Conservation (phyloP, 345 rosid genomes). For the Euphorbia tirucalli region DNA sequence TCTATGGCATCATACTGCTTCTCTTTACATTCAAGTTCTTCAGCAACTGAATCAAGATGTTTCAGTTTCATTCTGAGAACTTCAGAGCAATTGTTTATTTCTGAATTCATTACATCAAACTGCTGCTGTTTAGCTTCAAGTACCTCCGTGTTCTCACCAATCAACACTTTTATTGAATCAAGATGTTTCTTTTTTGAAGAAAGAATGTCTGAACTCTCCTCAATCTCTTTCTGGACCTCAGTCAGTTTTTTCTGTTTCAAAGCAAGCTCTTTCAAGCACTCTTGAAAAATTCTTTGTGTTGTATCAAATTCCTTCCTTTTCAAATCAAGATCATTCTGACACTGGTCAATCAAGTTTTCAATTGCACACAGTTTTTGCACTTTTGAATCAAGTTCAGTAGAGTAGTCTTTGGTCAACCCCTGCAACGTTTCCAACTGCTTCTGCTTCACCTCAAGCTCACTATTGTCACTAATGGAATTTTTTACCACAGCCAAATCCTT, state of each 20-base stretch:
- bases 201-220: not conserved
- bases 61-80: not conserved
- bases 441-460: not conserved
- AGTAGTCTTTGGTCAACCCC: not conserved
- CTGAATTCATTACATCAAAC: constrained; percentile 9
- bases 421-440: not conserved
- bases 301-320: constrained; percentile 1
- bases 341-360: constrained; percentile 8
- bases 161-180: constrained; percentile 6
- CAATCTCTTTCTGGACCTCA: not conserved
- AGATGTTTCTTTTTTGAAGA: constrained; percentile 3
- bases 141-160: constrained; percentile 9
- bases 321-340: constrained; percentile 12
- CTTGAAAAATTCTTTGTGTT: not conserved
- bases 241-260: not conserved
- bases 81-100: not conserved
- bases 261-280: constrained; percentile 2
- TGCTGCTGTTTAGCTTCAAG: constrained; percentile 25
- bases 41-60: not conserved
- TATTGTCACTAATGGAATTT: not conserved
- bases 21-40: not conserved
- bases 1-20: not conserved
- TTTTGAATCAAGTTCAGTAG: constrained; percentile 10
- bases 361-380: constrained; percentile 1
- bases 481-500: constrained; percentile 7